These are phyloP conservation scores for Rubia yunnanensis DNA, from an alignment of 257 asterid species.

Conservation along the genomic window DNA sequence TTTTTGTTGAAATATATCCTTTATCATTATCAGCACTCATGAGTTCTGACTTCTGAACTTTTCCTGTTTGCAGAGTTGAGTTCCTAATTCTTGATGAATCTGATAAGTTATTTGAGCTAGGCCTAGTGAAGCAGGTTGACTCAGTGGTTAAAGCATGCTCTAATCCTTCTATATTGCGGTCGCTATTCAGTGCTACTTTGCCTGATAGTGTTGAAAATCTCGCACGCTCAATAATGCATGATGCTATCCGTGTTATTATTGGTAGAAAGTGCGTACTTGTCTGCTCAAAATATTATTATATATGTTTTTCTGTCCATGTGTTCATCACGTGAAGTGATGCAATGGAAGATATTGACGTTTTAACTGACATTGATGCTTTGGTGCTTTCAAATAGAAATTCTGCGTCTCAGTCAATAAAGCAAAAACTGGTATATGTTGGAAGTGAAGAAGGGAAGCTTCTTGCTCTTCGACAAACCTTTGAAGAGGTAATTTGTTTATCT, in stretches of 20 bases:
- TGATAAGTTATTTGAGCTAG: constrained; percentile 83
- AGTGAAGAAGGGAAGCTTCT: constrained; percentile 95
- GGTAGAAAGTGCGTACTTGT: constrained; percentile 67
- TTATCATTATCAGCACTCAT: constrained; percentile 2
- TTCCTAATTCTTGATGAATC: constrained; percentile 91
- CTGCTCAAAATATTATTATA: not conserved
- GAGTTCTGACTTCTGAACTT: not conserved
- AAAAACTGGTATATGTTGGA: constrained; percentile 73
- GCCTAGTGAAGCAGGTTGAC: constrained; percentile 85
- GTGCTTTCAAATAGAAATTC: constrained; percentile 47
- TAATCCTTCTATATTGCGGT: constrained; percentile 75
- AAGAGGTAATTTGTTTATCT: constrained; percentile 43
- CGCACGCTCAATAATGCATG: constrained; percentile 95
- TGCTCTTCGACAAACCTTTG: constrained; percentile 87
- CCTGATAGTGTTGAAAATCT: constrained; percentile 88
- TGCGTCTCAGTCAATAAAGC: constrained; percentile 79
- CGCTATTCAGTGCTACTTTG: constrained; percentile 85
- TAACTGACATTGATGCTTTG: not conserved
- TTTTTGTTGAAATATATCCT: not conserved
- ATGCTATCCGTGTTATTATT: constrained; percentile 74
- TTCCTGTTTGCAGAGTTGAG: constrained; percentile 56
- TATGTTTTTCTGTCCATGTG: not conserved
- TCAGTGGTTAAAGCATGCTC: constrained; percentile 94
- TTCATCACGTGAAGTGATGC: not conserved
- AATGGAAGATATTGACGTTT: not conserved